Evolutionary conservation across 208 protist species (phyloP), one percentile per base, ranked within the genome.

Genomic region (Wallacemonas sp.): DNA sequence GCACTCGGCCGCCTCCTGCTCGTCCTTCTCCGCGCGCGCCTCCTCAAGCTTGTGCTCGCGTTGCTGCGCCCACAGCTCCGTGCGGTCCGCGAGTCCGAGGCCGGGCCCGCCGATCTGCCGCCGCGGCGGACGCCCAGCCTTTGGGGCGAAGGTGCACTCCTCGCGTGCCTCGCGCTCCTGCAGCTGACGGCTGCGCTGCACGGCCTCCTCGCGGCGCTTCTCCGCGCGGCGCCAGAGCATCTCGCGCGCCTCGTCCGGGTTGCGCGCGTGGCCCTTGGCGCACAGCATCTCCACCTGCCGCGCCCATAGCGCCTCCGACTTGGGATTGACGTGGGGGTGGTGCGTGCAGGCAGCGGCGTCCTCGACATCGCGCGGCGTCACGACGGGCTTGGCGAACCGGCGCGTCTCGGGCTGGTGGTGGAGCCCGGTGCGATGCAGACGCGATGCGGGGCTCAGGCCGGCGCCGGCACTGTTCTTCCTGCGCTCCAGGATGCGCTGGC

Each of bases 111-210:
- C 74, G 19, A 69, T 55, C 38, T 72, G 32, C 38, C 81, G 74
- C 34, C 68, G 70, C 4, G 83, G 81, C 5, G 81, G 70, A 0
- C 86, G 73, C n/a, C 81, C 83, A 3, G 83, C 67, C 49, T 70
- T 77, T 1, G 86, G 86, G 16, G 68, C 68, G 70, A 92, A 92
- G 36, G 83, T 89, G 71, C 86, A 92, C 61, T 78, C 86, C 32
- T 36, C 61, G 32, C 76, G 61, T 60, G 81, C 77, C 52, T 76
- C 61, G n/a, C 21, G 23, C 27, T 58, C 69, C 26, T 65, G 46
- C 76, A 78, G 27, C 11, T 41, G 75, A 6, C 68, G 76, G 16
- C 68, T 6, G 34, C 56, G 66, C 19, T 52, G 41, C 29, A 80
- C 39, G 36, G 80, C 78, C 14, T 76, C 78, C 47, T 79, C 76